Conservation (phyloP, 805 yeast species). For the Debaryomyces tyrocola region DNA sequence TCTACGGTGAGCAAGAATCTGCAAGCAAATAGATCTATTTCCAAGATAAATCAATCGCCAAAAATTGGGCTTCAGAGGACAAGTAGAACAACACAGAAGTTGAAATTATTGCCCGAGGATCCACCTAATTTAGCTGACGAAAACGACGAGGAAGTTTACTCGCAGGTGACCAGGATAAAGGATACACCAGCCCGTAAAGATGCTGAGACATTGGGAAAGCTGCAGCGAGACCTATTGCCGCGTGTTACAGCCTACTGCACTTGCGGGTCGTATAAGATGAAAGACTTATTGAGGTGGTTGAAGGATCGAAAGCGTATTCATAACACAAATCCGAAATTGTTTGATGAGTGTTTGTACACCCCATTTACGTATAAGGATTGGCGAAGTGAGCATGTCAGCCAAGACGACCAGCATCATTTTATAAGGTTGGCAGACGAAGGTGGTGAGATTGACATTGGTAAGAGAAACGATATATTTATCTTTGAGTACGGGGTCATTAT, state of each 20-base stretch:
- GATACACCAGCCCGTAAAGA: conserved; percentile 89
- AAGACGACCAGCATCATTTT: conserved; percentile 27
- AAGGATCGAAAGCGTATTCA: conserved; percentile 72
- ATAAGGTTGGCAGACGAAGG: conserved; percentile 90
- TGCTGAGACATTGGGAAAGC: conserved; percentile 90
- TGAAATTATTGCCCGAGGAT: conserved; percentile 61
- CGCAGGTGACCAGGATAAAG: conserved; percentile 80
- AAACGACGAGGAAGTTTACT: conserved; percentile 54
- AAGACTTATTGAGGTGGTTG: conserved; percentile 81
- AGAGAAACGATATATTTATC: conserved; percentile 76
- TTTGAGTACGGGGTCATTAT: conserved; percentile 98
- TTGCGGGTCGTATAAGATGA: conserved; percentile 88
- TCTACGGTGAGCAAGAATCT: background rate
- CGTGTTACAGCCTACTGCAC: conserved; percentile 96
- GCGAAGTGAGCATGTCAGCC: conserved; percentile 43
- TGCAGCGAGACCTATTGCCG: conserved; percentile 80
- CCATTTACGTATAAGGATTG: conserved; percentile 84
- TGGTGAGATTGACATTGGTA: conserved; percentile 88
- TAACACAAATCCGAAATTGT: conserved; percentile 79
- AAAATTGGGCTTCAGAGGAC: conserved; percentile 73
- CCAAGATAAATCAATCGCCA: conserved; percentile 34
- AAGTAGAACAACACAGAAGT: conserved; percentile 70
- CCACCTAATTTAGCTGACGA: conserved; percentile 28
- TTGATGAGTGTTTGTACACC: conserved; percentile 93
- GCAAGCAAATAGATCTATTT: conserved; percentile 23